phyloP scores from a whole-genome alignment of 2,329 filamentous ascomycete species.

The Sporothrix brasiliensis region DNA sequence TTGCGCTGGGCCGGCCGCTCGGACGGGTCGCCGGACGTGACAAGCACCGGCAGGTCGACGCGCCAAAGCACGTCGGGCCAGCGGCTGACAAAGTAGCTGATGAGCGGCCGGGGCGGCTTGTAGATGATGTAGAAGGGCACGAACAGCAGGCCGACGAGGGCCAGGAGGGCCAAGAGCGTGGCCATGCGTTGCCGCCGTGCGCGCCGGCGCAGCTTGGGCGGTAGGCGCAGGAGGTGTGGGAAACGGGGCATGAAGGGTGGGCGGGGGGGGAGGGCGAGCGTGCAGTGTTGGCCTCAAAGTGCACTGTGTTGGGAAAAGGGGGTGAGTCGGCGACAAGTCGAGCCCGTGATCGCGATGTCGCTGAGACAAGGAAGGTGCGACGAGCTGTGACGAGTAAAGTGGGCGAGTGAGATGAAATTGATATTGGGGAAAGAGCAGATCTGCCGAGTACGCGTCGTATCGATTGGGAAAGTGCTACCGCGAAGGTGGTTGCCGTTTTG shows the following conservation, averaged over 20 bases:
- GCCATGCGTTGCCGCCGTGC: slow-evolving; percentile 62
- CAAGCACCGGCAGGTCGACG: slow-evolving; percentile 47
- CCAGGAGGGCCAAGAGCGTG: slow-evolving; percentile 52
- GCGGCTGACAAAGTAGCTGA: slow-evolving; percentile 68
- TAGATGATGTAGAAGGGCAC: slow-evolving; percentile 70
- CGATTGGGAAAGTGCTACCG: slow-evolving; percentile 10
- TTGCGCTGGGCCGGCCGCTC: slow-evolving; percentile 46
- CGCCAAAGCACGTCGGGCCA: slow-evolving; percentile 83
- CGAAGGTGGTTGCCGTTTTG: slow-evolving; percentile 22
- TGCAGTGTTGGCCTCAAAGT: not conserved
- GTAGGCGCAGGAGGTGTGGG: slow-evolving; percentile 56
- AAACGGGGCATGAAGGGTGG: slow-evolving; percentile 39
- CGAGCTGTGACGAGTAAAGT: not conserved
- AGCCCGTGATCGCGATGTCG: not conserved
- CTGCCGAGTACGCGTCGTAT: not conserved
- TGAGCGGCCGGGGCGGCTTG: slow-evolving; percentile 73
- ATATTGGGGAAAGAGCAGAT: slow-evolving; percentile 3
- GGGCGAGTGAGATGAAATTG: not conserved
- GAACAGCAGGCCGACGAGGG: slow-evolving; percentile 44
- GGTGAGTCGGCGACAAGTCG: not conserved
- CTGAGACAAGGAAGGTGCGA: not conserved
- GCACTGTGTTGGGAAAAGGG: not conserved
- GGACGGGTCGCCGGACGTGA: slow-evolving; percentile 5
- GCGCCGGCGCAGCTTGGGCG: slow-evolving; percentile 59
- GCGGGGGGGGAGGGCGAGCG: not conserved